These are phyloP conservation scores for Zasmidium cellare DNA, from an alignment of 2,329 filamentous ascomycete genomes.

Conservation along the genomic window DNA sequence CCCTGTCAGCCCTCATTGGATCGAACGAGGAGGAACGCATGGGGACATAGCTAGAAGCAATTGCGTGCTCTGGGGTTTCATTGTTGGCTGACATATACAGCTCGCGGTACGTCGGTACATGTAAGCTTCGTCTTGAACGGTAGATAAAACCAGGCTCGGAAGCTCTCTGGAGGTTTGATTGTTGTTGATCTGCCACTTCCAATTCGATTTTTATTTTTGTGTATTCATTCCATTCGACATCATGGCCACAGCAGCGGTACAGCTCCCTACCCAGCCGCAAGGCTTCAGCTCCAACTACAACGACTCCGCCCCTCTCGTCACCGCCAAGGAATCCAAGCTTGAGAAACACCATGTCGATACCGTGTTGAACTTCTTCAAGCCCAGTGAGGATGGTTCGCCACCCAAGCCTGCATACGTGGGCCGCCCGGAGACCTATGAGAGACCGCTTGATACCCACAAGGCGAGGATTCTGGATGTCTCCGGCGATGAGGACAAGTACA, in stretches of 20 bases:
- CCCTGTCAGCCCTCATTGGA: not conserved
- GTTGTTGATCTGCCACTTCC: too few relatives aligned
- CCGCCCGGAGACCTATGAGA: constrained; percentile 34
- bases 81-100: constrained; percentile 17
- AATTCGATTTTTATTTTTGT: too few relatives aligned
- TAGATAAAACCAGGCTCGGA: not conserved
- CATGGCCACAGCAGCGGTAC: constrained; percentile 24
- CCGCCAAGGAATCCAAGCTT: constrained; percentile 9
- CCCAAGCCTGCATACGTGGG: constrained; percentile 23
- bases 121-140: not conserved
- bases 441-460: constrained; percentile 30
- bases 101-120: not conserved
- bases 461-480: constrained; percentile 46
- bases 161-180: not conserved
- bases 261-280: constrained; percentile 11
- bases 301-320: constrained; percentile 2
- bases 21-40: constrained; percentile 9
- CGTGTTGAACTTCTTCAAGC: constrained; percentile 24
- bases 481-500: constrained; percentile 41
- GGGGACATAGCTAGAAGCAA: constrained; percentile 15
- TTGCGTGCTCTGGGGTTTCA: constrained; percentile 13
- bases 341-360: constrained; percentile 25
- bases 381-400: constrained; percentile 25
- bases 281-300: constrained; percentile 10
- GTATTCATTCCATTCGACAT: constrained; percentile 1